Evolutionary conservation across 306 rosid species (phyloP), one percentile per base, ranked within the genome.

Genomic region (Senna siamea): DNA sequence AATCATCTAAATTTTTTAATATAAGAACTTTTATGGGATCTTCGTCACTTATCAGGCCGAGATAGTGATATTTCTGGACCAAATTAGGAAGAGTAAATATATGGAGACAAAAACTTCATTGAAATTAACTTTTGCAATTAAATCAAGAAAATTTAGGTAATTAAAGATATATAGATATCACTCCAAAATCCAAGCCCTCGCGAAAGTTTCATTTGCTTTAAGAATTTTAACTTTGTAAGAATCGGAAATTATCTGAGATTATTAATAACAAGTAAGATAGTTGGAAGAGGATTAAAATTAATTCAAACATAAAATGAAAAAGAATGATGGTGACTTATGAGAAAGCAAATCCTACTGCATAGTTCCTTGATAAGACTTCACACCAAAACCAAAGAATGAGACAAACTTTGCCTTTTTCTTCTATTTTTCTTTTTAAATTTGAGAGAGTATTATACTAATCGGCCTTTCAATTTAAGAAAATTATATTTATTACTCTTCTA

Each of bases 341-440:
- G 10, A 58, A 30, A 58, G 10, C 12, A 30, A 30, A 58, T 15
- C 10, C 17, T 57, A 28, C 34, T 12, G 1, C 10, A 57, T 37
- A 57, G 35, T 22, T 55, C 17, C 61, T 19, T 26, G 37, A 56
- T 56, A 4, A 23, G 62, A 56, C 60, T 40, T 71, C 58, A 59
- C 59, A 43, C 22, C 13, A 9, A 18, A 44, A 41, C 66, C 55
- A 14, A 13, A 19, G 9, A 56, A 74, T 64, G 35, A 48, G 80
- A 78, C 86, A 82, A 78, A 64, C 20, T 78, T 74, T 73, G 78
- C 78, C 83, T 82, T 82, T 74, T 19, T 65, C 40, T 32, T 69
- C 38, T 4, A 80, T 82, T 82, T 74, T 19, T 65, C 40, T 32
- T 69, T 52, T 4, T 50, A 5, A 48, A 48, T 26, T 26, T 26